A percentile compares a stretch with the other conserved stretches of the same genome.
Evolutionary conservation across 2,329 filamentous ascomycete species (phyloP).

Genomic region (Colletotrichum sp.): DNA sequence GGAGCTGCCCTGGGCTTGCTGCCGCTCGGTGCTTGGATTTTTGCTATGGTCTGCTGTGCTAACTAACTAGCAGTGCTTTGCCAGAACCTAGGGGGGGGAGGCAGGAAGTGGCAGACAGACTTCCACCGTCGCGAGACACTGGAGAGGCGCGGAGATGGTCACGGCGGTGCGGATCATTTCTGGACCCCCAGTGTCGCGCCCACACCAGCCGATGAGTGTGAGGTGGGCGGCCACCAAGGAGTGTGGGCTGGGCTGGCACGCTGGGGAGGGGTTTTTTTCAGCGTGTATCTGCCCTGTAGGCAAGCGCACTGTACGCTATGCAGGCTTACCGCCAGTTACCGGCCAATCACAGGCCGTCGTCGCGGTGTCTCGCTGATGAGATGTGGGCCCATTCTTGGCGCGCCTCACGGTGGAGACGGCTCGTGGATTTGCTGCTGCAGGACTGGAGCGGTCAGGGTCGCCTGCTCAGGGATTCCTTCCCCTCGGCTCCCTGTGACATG

Average conservation of each 20-base stretch:
- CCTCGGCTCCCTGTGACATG: conserved; percentile 11
- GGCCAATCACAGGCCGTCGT: neutral
- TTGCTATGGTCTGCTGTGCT: neutral
- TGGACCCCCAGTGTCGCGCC: conserved; percentile 8
- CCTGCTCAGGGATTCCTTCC: conserved; percentile 14
- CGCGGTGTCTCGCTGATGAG: conserved; percentile 6
- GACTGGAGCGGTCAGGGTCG: conserved; percentile 17
- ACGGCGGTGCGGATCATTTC: conserved; percentile 14
- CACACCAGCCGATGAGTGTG: neutral
- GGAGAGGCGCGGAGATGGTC: neutral
- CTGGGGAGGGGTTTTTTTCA: neutral
- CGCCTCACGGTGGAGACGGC: conserved; percentile 1
- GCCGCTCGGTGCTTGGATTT: conserved; percentile 4
- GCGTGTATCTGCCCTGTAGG: neutral
- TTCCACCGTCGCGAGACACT: neutral
- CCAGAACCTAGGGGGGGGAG: neutral
- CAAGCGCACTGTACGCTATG: neutral
- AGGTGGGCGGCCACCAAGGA: neutral
- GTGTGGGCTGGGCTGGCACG: neutral
- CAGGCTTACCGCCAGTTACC: neutral
- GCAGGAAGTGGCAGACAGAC: neutral
- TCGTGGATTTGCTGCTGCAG: neutral
- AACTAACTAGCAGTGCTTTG: neutral
- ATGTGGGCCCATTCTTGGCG: conserved; percentile 13
- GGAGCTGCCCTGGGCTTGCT: neutral